phyloP scores from a whole-genome alignment of 2,329 filamentous ascomycete genomes.

The Colletotrichum sp. region DNA sequence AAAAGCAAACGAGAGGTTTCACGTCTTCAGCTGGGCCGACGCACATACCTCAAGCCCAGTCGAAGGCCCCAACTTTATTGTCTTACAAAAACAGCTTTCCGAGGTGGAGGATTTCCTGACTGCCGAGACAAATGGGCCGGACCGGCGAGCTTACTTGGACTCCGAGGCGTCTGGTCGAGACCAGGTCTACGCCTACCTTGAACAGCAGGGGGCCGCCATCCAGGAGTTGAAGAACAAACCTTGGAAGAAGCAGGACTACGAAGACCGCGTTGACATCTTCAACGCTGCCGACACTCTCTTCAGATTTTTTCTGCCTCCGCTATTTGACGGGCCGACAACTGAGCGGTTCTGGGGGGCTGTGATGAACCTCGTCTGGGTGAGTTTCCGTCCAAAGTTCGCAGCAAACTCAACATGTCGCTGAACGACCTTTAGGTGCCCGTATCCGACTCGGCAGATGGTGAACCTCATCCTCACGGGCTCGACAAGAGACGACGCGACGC shows the following conservation, averaged over 20 bases:
- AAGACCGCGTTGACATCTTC: conserved; percentile 42
- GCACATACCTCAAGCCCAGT: neutral
- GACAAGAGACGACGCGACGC: neutral
- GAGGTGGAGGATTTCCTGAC: conserved; percentile 13
- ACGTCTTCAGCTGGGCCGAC: conserved; percentile 19
- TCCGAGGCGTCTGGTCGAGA: conserved; percentile 25
- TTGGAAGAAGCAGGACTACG: conserved; percentile 31
- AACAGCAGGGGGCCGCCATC: neutral
- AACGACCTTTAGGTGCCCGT: neutral
- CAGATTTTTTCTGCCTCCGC: conserved; percentile 45
- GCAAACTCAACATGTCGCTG: neutral
- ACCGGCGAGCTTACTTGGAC: conserved; percentile 5
- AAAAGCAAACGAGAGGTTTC: conserved; percentile 8
- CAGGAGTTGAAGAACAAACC: neutral
- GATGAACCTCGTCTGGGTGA: conserved; percentile 31
- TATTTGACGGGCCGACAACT: conserved; percentile 40
- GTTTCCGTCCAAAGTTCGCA: neutral
- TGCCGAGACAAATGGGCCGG: conserved; percentile 8
- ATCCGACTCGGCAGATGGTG: neutral
- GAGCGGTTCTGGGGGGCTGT: conserved; percentile 51
- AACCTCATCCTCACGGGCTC: neutral
- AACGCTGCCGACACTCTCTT: conserved; percentile 46
- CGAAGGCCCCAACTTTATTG: conserved; percentile 13
- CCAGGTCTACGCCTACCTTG: conserved; percentile 31
- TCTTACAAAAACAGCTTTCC: conserved; percentile 11